Conservation (phyloP, 768 basidiomycete species). For the Leucogyrophana mollusca region DNA sequence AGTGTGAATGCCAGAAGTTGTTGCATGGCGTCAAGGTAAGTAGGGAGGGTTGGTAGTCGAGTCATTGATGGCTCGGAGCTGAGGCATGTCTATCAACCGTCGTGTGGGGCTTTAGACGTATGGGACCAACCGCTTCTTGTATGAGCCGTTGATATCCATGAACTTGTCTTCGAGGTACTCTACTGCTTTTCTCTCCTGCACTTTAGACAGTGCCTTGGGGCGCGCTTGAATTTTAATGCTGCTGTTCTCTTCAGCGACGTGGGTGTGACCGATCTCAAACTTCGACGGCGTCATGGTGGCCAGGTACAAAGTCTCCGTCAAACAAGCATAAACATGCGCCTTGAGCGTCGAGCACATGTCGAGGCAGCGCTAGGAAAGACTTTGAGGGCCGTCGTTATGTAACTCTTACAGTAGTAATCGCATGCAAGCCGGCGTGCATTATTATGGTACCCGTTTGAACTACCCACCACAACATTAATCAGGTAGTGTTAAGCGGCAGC, state of each 20-base stretch:
- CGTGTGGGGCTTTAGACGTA: neutral
- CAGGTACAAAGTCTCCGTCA: constrained; percentile 3
- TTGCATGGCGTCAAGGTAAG: constrained; percentile 60
- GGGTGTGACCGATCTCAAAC: too few species aligned
- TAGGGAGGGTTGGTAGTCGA: constrained; percentile 51
- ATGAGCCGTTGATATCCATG: constrained; percentile 63
- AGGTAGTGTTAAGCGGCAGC: too few species aligned
- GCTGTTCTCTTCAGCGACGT: neutral
- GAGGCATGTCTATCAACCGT: constrained; percentile 5
- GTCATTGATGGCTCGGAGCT: constrained; percentile 38
- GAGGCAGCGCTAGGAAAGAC: too few species aligned
- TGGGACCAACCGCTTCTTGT: constrained; percentile 69
- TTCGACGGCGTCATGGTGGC: neutral
- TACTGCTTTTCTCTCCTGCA: constrained; percentile 64
- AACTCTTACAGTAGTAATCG: too few species aligned
- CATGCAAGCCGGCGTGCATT: too few species aligned
- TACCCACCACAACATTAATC: too few species aligned
- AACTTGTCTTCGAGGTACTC: constrained; percentile 67
- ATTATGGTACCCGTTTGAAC: too few species aligned
- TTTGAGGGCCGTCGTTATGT: too few species aligned
- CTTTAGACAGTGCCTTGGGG: constrained; percentile 38
- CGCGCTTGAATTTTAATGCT: neutral
- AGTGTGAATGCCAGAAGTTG: constrained; percentile 60
- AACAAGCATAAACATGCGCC: constrained; percentile 19
- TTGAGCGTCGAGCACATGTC: too few species aligned